These are phyloP conservation scores for Amaranthus hypochondriacus DNA, from an alignment of 148 eudicot species.

Conservation along the genomic window DNA sequence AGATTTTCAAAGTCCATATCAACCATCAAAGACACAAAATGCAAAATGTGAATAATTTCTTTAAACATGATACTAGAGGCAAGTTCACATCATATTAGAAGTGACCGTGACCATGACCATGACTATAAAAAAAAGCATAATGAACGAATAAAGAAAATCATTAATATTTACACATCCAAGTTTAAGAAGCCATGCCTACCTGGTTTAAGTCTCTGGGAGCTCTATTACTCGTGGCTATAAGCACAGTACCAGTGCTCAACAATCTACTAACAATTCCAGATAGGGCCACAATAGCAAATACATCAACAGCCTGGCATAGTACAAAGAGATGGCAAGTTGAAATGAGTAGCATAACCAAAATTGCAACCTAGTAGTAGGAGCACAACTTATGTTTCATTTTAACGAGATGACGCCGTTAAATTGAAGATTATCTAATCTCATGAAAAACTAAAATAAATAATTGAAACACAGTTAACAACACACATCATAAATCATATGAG, in stretches of 20 bases:
- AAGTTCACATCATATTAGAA: neutral
- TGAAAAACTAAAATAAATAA: too few species aligned
- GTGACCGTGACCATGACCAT: neutral
- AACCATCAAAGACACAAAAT: neutral
- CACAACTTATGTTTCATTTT: too few species aligned
- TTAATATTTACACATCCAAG: neutral
- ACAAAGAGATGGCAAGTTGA: constrained; percentile 23
- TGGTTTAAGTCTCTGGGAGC: constrained; percentile 89
- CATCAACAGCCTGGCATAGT: constrained; percentile 91
- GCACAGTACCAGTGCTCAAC: constrained; percentile 88
- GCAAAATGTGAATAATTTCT: neutral
- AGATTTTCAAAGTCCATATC: neutral
- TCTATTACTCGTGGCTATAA: constrained; percentile 96
- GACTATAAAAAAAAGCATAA: neutral
- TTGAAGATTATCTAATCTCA: too few species aligned
- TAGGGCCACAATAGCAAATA: constrained; percentile 96
- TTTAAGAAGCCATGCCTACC: constrained; percentile 33
- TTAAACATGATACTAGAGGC: neutral
- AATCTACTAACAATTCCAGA: constrained; percentile 98
- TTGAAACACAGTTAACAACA: too few species aligned
- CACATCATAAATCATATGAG: too few species aligned
- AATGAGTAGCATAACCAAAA: constrained; percentile 23
- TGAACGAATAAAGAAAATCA: neutral
- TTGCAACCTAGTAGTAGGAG: neutral
- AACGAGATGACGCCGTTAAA: too few species aligned